Base-by-base conservation (phyloP, 2,329 filamentous ascomycete species). In the Cercospora sesami region DNA sequence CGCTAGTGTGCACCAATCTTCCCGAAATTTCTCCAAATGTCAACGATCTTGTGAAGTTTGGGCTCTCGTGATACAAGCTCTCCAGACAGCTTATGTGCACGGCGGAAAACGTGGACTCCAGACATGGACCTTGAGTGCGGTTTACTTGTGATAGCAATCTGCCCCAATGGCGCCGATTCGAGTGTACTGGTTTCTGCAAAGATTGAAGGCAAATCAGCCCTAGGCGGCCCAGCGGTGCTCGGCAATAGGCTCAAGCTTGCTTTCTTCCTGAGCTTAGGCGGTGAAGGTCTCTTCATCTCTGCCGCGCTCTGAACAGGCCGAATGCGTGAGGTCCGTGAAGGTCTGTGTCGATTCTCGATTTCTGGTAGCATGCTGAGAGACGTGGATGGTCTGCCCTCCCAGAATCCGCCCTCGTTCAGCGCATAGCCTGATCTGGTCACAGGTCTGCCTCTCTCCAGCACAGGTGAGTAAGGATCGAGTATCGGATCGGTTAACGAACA, bases 11-110 rank as follows among this genome's bases (percentile, higher is more conserved):
- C 26, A 26, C 53, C 10, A n/a, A 58, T 30, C 26, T 30, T 64
- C n/a, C 62, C 48, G 55, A 64, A 8, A 23, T 21, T 58, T 16
- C 28, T 64, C 62, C 62, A 64, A 21, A 64, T 14, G 23, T 58
- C 62, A 31, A 42, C 55, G 9, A 64, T 64, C 30, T 42, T 64
- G 48, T 39, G 16, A 1, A 58, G 55, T 6, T 26, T 33, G 14
- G 31, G 36, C 12, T 28, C 48, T 16, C 48, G 48, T 12, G 18
- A 51, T 30, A 33, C 21, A 14, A 57, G 62, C 48, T 57, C 48
- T 16, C 26, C 33, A 14, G 26, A 33, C 31, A 57, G 48, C 28
- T 42, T 64, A 16, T 58, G 31, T 5, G 62, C 45, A 23, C 18
- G 5, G 21, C 45, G 21, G 2, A 51, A 51, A 23, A 51, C 18